Evolutionary conservation across 768 basidiomycete genomes (phyloP), one percentile per base, ranked within the genome.

Genomic region (Leccinellum rugosiceps): DNA sequence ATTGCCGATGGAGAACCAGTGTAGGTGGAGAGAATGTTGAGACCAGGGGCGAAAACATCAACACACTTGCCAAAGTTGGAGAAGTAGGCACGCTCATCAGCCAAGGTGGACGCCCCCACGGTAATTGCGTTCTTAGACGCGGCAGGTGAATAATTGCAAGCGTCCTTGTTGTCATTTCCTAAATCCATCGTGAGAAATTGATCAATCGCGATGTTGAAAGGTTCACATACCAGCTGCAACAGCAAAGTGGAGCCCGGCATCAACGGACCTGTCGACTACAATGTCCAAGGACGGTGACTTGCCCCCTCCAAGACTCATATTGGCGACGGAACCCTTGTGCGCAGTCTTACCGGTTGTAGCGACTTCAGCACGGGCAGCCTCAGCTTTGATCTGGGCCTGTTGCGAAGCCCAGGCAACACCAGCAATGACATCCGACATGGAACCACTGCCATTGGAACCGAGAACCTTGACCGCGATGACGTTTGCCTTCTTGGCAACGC

Each of bases 231-330:
- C 94, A 59, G 95, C 95, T 59, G 96, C 96, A 58, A 99, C 97
- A 59, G 96, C 92, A 64, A 98, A 97, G 80, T 98, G 94, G 32
- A 99, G 80, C 38, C 97, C 97, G 34, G 72, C 60, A 9, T 84
- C 81, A 54, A 96, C 92, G 47, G 97, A 94, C 51, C 76, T 77
- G 77, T 98, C 86, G 59, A 99, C 93, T 52, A 88, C 85, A 23
- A 80, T 79, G 61, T 99, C 94, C 52, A 98, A 81, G 32, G 91
- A 83, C 21, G 77, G 80, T 6, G 91, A 92, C 78, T 95, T 96
- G 58, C 93, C 92, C 66, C 97, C 97, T 61, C 97, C 97, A 52
- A 99, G 87, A 71, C 88, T 90, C 97, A 99, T 97, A 81, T 96
- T 96, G 50, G 88, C 92, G 53, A 95, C 94, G 17, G 93, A 94